phyloP scores from a whole-genome alignment of 2,329 filamentous ascomycete species.

The Tolypocladium album region DNA sequence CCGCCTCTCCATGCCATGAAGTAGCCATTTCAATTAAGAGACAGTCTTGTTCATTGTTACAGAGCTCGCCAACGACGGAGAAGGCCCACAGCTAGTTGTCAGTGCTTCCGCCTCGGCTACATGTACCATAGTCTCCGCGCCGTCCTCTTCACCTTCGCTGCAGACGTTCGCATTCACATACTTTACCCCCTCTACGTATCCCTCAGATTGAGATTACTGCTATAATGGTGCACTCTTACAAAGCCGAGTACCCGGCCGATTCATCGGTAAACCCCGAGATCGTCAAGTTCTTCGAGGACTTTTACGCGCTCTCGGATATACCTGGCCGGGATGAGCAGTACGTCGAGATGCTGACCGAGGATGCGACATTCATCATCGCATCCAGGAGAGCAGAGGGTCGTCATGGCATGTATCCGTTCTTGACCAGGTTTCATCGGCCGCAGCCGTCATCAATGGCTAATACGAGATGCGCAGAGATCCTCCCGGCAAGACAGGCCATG shows the following conservation, averaged over 20 bases:
- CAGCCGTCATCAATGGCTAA: neutral
- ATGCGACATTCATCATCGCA: constrained; percentile 19
- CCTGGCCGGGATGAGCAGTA: constrained; percentile 17
- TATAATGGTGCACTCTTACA: constrained; percentile 7
- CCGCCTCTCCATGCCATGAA: too few species aligned
- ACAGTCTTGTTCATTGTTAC: too few species aligned
- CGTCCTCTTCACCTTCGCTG: neutral
- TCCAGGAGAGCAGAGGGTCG: constrained; percentile 13
- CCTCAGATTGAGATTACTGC: neutral
- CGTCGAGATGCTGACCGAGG: constrained; percentile 13
- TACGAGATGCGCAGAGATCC: constrained; percentile 13
- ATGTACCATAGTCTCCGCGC: too few species aligned
- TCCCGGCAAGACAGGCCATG: constrained; percentile 15
- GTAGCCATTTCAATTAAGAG: too few species aligned
- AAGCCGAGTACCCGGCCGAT: constrained; percentile 9
- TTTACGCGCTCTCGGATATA: constrained; percentile 19
- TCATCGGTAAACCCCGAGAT: constrained; percentile 10
- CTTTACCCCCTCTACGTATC: neutral
- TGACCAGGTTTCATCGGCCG: too few species aligned
- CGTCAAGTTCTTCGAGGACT: constrained; percentile 15
- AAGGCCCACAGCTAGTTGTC: neutral
- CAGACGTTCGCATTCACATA: too few species aligned
- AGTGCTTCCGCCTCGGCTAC: neutral
- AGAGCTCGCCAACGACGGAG: too few species aligned
- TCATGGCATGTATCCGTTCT: constrained; percentile 8